Evolutionary conservation across 2,329 filamentous ascomycete genomes (phyloP), one percentile per base, ranked within the genome.

Genomic region (Ampelomyces quisqualis): DNA sequence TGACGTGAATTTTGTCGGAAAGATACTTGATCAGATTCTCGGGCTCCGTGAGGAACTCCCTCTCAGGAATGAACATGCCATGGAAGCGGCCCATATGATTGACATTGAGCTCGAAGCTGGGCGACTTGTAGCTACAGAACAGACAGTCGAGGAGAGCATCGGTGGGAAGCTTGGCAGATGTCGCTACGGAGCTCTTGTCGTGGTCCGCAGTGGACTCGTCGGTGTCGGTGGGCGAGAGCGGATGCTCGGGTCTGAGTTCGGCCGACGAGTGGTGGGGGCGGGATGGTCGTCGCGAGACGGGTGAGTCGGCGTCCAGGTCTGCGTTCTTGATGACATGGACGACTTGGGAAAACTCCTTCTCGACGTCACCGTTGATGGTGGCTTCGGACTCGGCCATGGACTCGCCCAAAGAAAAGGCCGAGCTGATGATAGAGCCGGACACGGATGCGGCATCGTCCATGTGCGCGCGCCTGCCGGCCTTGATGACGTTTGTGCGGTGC

Each of bases 61-160:
- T 86, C 67, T 98, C 93, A 0, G 93, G 93, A 47, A 98, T 85
- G 69, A 97, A 96, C 82, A 96, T 90, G 73, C 91, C 89, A 65
- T 98, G 93, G 58, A 85, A 84, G 45, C 88, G 86, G 64, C 86
- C 84, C 93, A 98, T 98, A 65, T 98, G 93, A 27, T 82, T 74
- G 22, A 89, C 75, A 61, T 90, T 96, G 21, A 90, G 74, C n/a
- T 81, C 71, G 5, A 89, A 72, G 9, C 81, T 86, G 1, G 88
- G 81, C 0, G 90, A 94, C 34, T 85, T 77, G 60, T 87, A 86
- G 68, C 93, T 94, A 77, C 93, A 98, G 77, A 98, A 97, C 11
- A 98, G 75, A 65, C 93, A 98, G 50, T 75, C 71, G 22, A 69
- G 61, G 7, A 75, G 53, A 22, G 72, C 66, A 14, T 73, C 70